Evolutionary conservation across 2,329 filamentous ascomycete genomes (phyloP), one percentile per base, ranked within the genome.

Genomic region (Lachnellula occidentalis): DNA sequence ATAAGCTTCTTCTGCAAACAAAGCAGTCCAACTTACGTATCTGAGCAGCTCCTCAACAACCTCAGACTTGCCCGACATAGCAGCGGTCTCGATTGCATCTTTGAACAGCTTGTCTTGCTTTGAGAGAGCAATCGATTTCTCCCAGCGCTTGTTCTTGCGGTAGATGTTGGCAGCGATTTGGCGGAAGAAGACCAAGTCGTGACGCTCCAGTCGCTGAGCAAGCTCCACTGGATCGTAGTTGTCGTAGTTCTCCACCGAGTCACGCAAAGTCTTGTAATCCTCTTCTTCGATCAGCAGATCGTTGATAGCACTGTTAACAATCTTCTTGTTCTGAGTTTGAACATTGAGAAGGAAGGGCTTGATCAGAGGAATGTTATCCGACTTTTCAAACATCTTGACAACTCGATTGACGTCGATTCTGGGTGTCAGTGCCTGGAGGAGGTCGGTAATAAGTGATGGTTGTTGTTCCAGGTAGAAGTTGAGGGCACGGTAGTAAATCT

Each of bases 91-190:
- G 60, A 99, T 97, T 24, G 95, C 94, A 75, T 99, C 94, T 80
- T 96, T 97, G 86, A 94, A 99, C 15, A 99, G 79, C 82, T 96
- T 97, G 78, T 99, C 94, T 72, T 99, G 92, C 81, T 99, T 99
- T 15, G 92, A 97, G 46, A 99, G 78, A 34, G 90, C 84, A 72
- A 99, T 99, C 4, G 92, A 96, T 78, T 97, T 97, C 77, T 97
- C 92, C 95, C 95, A 99, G 61, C 94, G 85, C 87, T 97, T 97
- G 80, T 96, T 97, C 82, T 97, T 99, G 72, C 95, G 91, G 78
- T 97, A 99, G 73, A 99, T 99, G 75, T 81, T 96, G 62, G 95
- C 91, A 4, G 94, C 94, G 68, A 99, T 96, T 74, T 99, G 94
- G 69, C 94, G 87, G 87, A 99, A 99, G 81, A 99, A 99, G 61